A percentile compares a stretch with the other conserved stretches of the same genome.
phyloP scores from a whole-genome alignment of 2,329 filamentous ascomycete genomes.

The Verticillium nubilum region DNA sequence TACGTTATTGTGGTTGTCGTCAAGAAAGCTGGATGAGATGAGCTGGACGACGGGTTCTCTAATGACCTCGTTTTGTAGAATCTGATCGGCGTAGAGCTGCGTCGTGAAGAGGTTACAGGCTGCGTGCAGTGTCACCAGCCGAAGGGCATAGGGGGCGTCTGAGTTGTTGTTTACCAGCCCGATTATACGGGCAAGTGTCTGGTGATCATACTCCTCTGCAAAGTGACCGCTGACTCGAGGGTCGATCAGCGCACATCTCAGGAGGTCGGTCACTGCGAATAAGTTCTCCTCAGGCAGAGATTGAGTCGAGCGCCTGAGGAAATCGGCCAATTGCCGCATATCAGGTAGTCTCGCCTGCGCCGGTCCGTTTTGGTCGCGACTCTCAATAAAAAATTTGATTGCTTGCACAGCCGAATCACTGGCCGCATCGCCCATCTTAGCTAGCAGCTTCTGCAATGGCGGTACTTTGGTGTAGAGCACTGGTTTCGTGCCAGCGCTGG shows the following conservation, averaged over 20 bases:
- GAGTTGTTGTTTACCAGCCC: constrained; percentile 50
- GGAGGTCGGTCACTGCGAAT: constrained; percentile 81
- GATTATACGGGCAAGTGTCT: constrained; percentile 58
- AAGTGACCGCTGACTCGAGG: constrained; percentile 75
- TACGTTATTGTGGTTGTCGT: constrained; percentile 66
- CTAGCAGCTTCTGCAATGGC: constrained; percentile 73
- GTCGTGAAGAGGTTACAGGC: constrained; percentile 81
- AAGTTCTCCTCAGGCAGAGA: constrained; percentile 58
- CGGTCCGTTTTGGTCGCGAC: constrained; percentile 50
- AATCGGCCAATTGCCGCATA: constrained; percentile 57
- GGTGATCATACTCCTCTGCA: constrained; percentile 65
- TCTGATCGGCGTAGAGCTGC: constrained; percentile 60
- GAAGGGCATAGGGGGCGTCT: constrained; percentile 70
- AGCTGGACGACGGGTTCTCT: constrained; percentile 59
- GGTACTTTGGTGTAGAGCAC: constrained; percentile 74
- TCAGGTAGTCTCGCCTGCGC: constrained; percentile 67
- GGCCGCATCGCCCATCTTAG: constrained; percentile 66
- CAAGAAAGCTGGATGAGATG: constrained; percentile 72
- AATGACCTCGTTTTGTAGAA: constrained; percentile 48
- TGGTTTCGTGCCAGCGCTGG: constrained; percentile 56
- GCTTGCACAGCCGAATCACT: constrained; percentile 54
- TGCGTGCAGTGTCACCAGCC: constrained; percentile 78
- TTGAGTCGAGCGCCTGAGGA: constrained; percentile 50
- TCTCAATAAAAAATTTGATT: constrained; percentile 67
- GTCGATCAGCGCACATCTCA: constrained; percentile 73